Evolutionary conservation across 2,329 filamentous ascomycete genomes (phyloP), one percentile per base, ranked within the genome.

Genomic region (Curvularia lunata): DNA sequence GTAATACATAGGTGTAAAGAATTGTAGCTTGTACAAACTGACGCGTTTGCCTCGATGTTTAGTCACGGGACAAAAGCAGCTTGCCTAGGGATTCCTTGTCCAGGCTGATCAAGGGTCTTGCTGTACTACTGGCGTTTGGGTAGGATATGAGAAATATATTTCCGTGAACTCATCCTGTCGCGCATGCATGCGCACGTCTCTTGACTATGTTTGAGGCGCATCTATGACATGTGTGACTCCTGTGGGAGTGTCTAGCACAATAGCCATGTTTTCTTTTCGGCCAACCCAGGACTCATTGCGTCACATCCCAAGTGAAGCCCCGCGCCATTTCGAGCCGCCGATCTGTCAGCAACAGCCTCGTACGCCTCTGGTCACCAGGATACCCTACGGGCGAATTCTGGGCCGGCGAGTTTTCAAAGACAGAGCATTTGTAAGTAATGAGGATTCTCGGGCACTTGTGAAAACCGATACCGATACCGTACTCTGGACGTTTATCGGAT

Each of bases 11-110:
- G 27, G 12, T 46, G 16, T 12, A 5, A 32, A 32, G 12, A 28
- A 32, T 12, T 16, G 2, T 46, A 4, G 19, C 5, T 4, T 19
- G 6, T 13, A 21, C 12, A 30, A 8, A 23, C 43, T 47, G 19
- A 47, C 43, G 13, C 27, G 8, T 18, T 21, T 47, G 12, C 13
- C 7, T 43, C n/a, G 19, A 16, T 41, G 25, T 19, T 6, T 32
- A 47, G 43, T 81, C 52, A 78, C 75, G 21, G 77, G 77, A 6
- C 69, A 72, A 58, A 69, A 64, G 48, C 67, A 68, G 23, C 49
- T 52, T 50, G 64, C 65, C 8, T 66, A 66, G 25, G 13, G 16
- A n/a, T 9, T 18, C 3, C 21, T n/a, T 3, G 7, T 5, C 13
- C 9, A 25, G 7, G 16, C 9, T n/a, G 6, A n/a, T 13, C 19